phyloP scores from a whole-genome alignment of 352 stramenopile species.

The Globisporangium okanoganense region DNA sequence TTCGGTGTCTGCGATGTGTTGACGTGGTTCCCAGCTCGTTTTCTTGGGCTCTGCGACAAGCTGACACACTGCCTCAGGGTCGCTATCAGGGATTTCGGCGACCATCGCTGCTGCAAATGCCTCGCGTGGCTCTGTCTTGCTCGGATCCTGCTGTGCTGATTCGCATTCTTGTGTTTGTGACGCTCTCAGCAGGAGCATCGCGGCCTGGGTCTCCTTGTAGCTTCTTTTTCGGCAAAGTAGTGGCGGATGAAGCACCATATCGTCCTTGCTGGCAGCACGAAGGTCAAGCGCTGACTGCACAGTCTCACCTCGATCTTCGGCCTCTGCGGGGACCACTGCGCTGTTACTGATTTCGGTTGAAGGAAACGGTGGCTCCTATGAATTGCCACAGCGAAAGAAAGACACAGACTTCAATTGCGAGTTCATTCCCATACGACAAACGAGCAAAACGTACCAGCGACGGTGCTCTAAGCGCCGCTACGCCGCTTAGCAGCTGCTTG shows the following conservation, averaged over 20 bases:
- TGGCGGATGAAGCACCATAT: not conserved
- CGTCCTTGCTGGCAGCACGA: not conserved
- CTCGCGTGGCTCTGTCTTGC: not conserved
- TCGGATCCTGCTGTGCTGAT: not conserved
- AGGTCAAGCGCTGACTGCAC: no score
- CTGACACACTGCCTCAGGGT: not conserved
- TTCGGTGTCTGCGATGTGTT: not conserved
- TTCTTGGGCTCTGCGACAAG: not conserved
- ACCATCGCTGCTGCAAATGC: no score
- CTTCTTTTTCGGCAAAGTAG: not conserved
- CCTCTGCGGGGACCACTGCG: no score
- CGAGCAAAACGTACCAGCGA: not conserved
- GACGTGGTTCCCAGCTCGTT: not conserved
- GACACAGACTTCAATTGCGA: no score
- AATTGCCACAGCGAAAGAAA: no score
- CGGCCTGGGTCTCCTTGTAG: not conserved
- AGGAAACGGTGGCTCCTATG: no score
- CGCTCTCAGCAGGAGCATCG: not conserved
- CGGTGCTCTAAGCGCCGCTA: no score
- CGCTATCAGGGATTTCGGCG: not conserved
- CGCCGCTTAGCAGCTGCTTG: not conserved
- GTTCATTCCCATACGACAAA: no score
- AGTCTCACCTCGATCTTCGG: no score
- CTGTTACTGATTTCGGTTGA: no score
- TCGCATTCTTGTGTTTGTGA: not conserved